Base-by-base conservation (phyloP, 345 rosid genomes). In the Capsella bursapastoris region DNA sequence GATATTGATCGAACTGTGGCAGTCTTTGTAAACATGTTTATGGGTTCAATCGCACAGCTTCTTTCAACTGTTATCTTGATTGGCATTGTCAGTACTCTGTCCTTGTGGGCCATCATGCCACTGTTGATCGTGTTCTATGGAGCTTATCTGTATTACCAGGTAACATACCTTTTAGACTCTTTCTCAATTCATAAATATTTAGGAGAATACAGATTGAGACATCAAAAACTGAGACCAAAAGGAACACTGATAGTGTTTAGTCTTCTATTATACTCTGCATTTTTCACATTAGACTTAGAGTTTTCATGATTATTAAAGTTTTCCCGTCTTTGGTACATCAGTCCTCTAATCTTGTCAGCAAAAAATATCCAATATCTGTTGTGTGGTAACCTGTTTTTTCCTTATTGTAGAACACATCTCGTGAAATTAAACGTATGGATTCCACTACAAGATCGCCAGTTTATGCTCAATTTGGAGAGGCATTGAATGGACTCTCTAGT, bases 391-490 rank as follows among this genome's bases (percentile, higher is more conserved):
- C 25, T 43, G 25, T 41, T 72, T 68, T 79, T 80, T 38, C 47
- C 27, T 68, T 61, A 13, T 11, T 78, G 57, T 71, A 95, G 99
- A 92, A 86, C 87, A 92, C 99, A 7, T 90, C 99, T 1, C 99
- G 99, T 66, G 99, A 95, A 83, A 87, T 95, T 63, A 95, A 95
- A 83, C 96, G 99, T 64, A 73, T 95, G 83, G 99, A 95, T 78
- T 95, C 99, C 37, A 64, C 88, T 57, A 79, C 89, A 29, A 89
- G 99, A 86, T 95, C 99, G n/a, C 99, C 99, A 2, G 97, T 95
- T 58, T 92, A 95, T 82, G 99, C 99, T 66, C 99, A 95, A 73
- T 95, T 95, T 79, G 92, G 99, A 40, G 99, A 95, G 84, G 99
- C 99, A 5, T 81, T 95, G 77, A 95, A 95, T 83, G 99, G 99